These are phyloP conservation scores for Huntiella omanensis DNA, from an alignment of 2,329 filamentous ascomycete genomes.

Conservation along the genomic window DNA sequence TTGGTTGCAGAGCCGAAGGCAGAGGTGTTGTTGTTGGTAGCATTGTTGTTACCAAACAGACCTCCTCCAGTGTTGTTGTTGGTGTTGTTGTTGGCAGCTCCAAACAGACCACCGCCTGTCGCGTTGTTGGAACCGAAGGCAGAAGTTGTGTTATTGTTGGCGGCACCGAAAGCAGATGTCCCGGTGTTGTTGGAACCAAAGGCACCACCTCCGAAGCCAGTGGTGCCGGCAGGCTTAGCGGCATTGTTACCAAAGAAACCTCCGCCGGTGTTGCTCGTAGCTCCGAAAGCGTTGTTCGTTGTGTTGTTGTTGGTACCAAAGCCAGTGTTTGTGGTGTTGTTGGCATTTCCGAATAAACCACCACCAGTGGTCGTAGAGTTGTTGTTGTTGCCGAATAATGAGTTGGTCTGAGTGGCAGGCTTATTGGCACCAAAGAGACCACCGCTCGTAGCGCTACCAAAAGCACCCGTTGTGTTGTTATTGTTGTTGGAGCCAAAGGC, in stretches of 20 bases:
- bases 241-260: constrained; percentile 20
- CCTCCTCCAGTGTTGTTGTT: constrained; percentile 20
- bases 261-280: constrained; percentile 13
- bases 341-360: constrained; percentile 18
- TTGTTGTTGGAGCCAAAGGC: constrained; percentile 17
- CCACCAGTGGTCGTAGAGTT: constrained; percentile 14
- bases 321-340: constrained; percentile 11
- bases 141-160: constrained; percentile 12
- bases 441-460: constrained; percentile 14
- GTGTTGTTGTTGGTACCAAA: constrained; percentile 15
- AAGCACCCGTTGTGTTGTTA: constrained; percentile 13
- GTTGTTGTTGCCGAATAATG: constrained; percentile 23
- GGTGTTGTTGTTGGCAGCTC: constrained; percentile 13
- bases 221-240: constrained; percentile 13
- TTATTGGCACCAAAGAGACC: constrained; percentile 22
- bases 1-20: constrained; percentile 21
- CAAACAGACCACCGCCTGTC: constrained; percentile 19
- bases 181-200: constrained; percentile 14
- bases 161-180: constrained; percentile 16
- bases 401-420: constrained; percentile 16
- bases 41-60: constrained; percentile 25
- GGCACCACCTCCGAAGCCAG: constrained; percentile 16
- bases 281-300: background rate
- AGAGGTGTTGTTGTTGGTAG: constrained; percentile 10
- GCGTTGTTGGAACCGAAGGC: constrained; percentile 10